Conservation (phyloP, 345 rosid genomes). For the Eutrema heterophyllum region DNA sequence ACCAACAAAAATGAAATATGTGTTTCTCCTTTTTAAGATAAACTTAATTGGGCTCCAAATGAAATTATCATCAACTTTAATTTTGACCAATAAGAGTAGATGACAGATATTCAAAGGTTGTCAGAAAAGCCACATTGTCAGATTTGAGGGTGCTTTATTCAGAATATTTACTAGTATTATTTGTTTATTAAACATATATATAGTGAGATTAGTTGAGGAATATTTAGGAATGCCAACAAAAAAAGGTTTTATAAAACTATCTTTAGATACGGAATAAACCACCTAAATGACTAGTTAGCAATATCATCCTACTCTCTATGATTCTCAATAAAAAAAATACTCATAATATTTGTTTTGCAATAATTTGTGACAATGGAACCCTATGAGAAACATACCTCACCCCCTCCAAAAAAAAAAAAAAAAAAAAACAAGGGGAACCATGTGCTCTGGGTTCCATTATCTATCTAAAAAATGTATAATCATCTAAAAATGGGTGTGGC, state of each 20-base stretch:
- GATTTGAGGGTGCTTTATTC: not conserved
- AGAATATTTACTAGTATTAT: not conserved
- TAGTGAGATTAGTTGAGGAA: not conserved
- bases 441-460: constrained; percentile 24
- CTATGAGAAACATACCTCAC: no score
- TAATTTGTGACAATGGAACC: not conserved
- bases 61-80: not conserved
- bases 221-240: not conserved
- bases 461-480: not conserved
- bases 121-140: constrained; percentile 15
- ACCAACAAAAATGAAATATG: no score
- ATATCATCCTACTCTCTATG: not conserved
- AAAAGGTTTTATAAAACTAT: no score
- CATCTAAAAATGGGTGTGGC: not conserved
- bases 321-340: not conserved
- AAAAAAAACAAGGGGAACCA: no score
- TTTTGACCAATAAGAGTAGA: constrained; percentile 12
- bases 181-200: not conserved
- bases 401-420: no score
- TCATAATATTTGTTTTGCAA: not conserved
- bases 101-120: constrained; percentile 28
- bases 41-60: no score
- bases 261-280: not conserved
- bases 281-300: not conserved
- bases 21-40: no score